A percentile compares a stretch with the other conserved stretches of the same genome.
Evolutionary conservation across 2,329 filamentous ascomycete species (phyloP).

Genomic region (Neospermospora avenae): DNA sequence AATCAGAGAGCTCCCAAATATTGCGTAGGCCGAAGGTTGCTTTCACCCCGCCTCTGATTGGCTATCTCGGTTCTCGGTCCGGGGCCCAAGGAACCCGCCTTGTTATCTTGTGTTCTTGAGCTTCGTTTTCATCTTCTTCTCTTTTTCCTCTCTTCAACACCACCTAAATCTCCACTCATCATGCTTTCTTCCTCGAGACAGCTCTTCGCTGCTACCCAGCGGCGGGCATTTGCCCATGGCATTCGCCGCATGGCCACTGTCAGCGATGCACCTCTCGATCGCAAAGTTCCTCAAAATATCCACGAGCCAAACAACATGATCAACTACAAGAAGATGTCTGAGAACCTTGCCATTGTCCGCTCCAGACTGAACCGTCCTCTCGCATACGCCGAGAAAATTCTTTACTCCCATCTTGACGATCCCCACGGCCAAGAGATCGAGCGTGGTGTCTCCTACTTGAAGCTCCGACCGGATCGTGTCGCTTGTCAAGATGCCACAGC

Average conservation of each 20-base stretch:
- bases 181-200: slow-evolving; percentile 68
- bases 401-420: slow-evolving; percentile 98
- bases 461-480: slow-evolving; percentile 93
- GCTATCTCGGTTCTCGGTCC: slow-evolving; percentile 1
- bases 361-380: slow-evolving; percentile 86
- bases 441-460: slow-evolving; percentile 93
- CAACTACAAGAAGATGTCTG: slow-evolving; percentile 99
- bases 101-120: neutral
- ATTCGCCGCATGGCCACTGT: slow-evolving; percentile 79
- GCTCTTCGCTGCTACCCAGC: slow-evolving; percentile 63
- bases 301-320: slow-evolving; percentile 96
- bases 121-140: slow-evolving; percentile 10
- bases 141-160: slow-evolving; percentile 16
- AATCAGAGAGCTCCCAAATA: neutral
- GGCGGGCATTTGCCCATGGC: slow-evolving; percentile 58
- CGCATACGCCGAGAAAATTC: slow-evolving; percentile 95
- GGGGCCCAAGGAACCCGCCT: neutral
- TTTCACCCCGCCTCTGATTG: slow-evolving; percentile 1
- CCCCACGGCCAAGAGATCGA: slow-evolving; percentile 94
- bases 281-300: slow-evolving; percentile 98
- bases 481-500: slow-evolving; percentile 99
- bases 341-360: slow-evolving; percentile 92
- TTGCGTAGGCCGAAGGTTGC: slow-evolving; percentile 1
- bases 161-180: slow-evolving; percentile 34
- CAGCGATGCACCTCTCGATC: slow-evolving; percentile 79